These are phyloP conservation scores for Xylaria polymorpha DNA, from an alignment of 2,329 filamentous ascomycete species.

Conservation along the genomic window DNA sequence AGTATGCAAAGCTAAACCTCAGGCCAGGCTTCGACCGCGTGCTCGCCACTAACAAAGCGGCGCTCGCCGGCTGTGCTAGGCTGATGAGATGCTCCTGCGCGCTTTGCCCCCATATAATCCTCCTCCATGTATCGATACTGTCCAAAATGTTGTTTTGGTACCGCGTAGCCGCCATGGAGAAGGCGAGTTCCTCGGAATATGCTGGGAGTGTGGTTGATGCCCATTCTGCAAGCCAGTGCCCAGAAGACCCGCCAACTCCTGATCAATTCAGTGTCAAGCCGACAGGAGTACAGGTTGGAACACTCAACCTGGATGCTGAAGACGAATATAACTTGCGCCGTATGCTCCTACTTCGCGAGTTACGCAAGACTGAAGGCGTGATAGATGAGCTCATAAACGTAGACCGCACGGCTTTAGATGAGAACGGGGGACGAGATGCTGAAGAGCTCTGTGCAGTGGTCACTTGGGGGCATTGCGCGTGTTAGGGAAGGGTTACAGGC, in stretches of 20 bases:
- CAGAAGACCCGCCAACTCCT: constrained; percentile 10
- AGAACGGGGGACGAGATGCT: constrained; percentile 16
- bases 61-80: constrained; percentile 19
- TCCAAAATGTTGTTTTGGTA: constrained; percentile 37
- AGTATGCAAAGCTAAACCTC: constrained; percentile 21
- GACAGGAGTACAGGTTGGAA: constrained; percentile 28
- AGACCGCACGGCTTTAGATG: constrained; percentile 22
- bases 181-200: neutral
- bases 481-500: constrained; percentile 20
- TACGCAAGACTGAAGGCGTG: constrained; percentile 19
- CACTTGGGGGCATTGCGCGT: constrained; percentile 24
- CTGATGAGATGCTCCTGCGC: constrained; percentile 35
- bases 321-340: constrained; percentile 28
- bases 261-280: constrained; percentile 21
- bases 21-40: constrained; percentile 32
- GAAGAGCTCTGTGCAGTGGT: constrained; percentile 21
- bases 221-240: neutral
- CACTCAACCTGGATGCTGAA: constrained; percentile 28
- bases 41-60: constrained; percentile 28
- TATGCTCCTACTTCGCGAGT: constrained; percentile 29
- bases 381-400: constrained; percentile 28
- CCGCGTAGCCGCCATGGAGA: constrained; percentile 26
- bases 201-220: neutral
- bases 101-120: constrained; percentile 25
- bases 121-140: constrained; percentile 34